Conservation (phyloP, 129 eudicot species). For the Helianthus tuberosus region DNA sequence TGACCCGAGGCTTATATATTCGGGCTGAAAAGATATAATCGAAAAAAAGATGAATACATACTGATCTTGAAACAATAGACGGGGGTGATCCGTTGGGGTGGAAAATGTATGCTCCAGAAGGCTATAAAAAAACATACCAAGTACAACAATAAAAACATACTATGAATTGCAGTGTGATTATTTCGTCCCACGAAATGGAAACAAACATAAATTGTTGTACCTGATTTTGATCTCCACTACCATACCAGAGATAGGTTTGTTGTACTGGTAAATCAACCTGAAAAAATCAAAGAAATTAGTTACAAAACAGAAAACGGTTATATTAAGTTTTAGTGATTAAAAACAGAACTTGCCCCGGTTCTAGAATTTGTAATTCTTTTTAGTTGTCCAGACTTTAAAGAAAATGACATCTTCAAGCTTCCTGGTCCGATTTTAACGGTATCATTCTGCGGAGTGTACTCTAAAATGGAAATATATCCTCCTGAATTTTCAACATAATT, state of each 20-base stretch:
- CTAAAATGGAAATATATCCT: slow-evolving; percentile 32
- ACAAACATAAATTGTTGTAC: slow-evolving; percentile 22
- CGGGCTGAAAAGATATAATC: neutral
- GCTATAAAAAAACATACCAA: slow-evolving; percentile 37
- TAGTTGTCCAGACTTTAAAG: slow-evolving; percentile 70
- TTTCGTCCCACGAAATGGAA: slow-evolving; percentile 10
- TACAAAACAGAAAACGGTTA: neutral
- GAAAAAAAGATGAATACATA: slow-evolving; percentile 28
- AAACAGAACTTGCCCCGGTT: slow-evolving; percentile 54
- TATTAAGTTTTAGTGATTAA: neutral
- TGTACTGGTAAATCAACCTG: slow-evolving; percentile 82
- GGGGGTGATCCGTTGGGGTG: slow-evolving; percentile 72
- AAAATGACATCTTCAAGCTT: slow-evolving; percentile 81
- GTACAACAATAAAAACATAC: neutral
- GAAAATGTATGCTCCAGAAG: slow-evolving; percentile 91
- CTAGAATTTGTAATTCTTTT: slow-evolving; percentile 57
- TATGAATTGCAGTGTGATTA: neutral
- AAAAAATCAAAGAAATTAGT: slow-evolving; percentile 24
- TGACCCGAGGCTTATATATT: neutral
- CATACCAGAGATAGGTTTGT: slow-evolving; percentile 89
- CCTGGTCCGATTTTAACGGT: slow-evolving; percentile 76
- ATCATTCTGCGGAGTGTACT: slow-evolving; percentile 39
- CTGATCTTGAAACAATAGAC: slow-evolving; percentile 58
- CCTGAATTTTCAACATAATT: slow-evolving; percentile 38
- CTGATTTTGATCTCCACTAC: slow-evolving; percentile 57